Evolutionary conservation across 441 rosid species (phyloP).

Genomic region (Gossypium davidsonii): DNA sequence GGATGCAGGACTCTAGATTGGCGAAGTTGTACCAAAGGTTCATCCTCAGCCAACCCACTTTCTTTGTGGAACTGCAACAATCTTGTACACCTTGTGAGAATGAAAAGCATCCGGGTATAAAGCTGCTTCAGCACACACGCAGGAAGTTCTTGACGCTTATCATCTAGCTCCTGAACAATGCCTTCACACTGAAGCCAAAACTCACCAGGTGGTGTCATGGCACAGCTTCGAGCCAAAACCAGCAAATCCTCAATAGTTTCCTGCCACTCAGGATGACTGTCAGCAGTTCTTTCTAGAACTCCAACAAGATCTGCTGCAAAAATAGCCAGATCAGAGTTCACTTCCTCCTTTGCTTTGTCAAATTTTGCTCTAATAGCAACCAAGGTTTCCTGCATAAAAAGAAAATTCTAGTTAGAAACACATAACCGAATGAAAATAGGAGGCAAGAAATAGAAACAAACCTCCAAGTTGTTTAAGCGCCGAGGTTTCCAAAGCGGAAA

Average conservation of each 20-base stretch:
- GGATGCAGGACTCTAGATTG: conserved; percentile 71
- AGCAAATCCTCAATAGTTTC: conserved; percentile 93
- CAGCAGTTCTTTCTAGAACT: conserved; percentile 86
- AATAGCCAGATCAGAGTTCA: conserved; percentile 87
- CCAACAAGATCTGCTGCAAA: conserved; percentile 97
- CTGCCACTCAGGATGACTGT: conserved; percentile 94
- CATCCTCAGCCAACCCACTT: conserved; percentile 83
- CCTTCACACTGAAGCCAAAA: conserved; percentile 99
- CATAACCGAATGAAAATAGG: conserved; percentile 10
- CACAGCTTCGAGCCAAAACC: conserved; percentile 93
- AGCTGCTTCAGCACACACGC: conserved; percentile 88
- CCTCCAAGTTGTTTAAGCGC: conserved; percentile 80
- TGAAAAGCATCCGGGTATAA: conserved; percentile 94
- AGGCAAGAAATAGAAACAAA: conserved; percentile 19
- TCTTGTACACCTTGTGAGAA: conserved; percentile 93
- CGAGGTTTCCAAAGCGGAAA: conserved; percentile 96
- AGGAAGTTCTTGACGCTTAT: conserved; percentile 94
- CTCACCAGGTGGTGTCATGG: conserved; percentile 82
- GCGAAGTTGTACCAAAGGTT: conserved; percentile 66
- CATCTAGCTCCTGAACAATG: conserved; percentile 95
- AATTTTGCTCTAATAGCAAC: conserved; percentile 77
- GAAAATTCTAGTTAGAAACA: conserved; percentile 23
- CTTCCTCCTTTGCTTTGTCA: conserved; percentile 98
- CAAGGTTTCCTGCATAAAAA: conserved; percentile 59
- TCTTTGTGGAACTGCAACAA: conserved; percentile 97